phyloP scores from a whole-genome alignment of 1,284 basidiomycete genomes.

The Mycosarcoma maydis region DNA sequence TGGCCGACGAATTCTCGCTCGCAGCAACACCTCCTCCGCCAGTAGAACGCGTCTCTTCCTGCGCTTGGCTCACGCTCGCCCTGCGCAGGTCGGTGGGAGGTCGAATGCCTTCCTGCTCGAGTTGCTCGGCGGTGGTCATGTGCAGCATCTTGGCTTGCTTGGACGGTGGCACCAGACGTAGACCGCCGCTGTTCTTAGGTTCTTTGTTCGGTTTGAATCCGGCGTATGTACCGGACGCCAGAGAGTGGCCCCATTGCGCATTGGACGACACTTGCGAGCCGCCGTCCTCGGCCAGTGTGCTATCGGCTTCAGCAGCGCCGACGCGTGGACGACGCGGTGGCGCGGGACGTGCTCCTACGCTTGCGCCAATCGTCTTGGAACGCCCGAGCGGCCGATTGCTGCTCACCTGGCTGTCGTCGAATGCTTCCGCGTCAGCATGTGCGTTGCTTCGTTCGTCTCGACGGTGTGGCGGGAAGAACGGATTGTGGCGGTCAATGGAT shows the following conservation, averaged over 20 bases:
- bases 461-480: slow-evolving; percentile 57
- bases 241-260: slow-evolving; percentile 48
- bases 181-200: slow-evolving; percentile 48
- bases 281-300: slow-evolving; percentile 7
- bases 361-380: slow-evolving; percentile 46
- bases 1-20: slow-evolving; percentile 15
- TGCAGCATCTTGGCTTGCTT: slow-evolving; percentile 48
- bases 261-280: slow-evolving; percentile 19
- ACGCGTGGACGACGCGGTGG: slow-evolving; percentile 38
- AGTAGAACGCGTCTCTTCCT: not conserved
- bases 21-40: not conserved
- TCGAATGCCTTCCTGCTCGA: slow-evolving; percentile 40
- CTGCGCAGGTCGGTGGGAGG: slow-evolving; percentile 32
- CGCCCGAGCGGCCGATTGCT: slow-evolving; percentile 49
- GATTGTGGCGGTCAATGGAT: slow-evolving; percentile 60
- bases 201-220: slow-evolving; percentile 58
- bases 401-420: slow-evolving; percentile 41
- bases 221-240: slow-evolving; percentile 56
- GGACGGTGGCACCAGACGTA: slow-evolving; percentile 53
- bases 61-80: slow-evolving; percentile 5
- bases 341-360: slow-evolving; percentile 9
- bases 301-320: slow-evolving; percentile 1
- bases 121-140: slow-evolving; percentile 15
- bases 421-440: slow-evolving; percentile 8
- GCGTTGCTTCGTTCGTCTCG: slow-evolving; percentile 45